A percentile compares a stretch with the other conserved stretches of the same genome.
These are phyloP conservation scores for Phytopythium cucurbitacearum DNA, from an alignment of 352 stramenopile species.

Conservation along the genomic window DNA sequence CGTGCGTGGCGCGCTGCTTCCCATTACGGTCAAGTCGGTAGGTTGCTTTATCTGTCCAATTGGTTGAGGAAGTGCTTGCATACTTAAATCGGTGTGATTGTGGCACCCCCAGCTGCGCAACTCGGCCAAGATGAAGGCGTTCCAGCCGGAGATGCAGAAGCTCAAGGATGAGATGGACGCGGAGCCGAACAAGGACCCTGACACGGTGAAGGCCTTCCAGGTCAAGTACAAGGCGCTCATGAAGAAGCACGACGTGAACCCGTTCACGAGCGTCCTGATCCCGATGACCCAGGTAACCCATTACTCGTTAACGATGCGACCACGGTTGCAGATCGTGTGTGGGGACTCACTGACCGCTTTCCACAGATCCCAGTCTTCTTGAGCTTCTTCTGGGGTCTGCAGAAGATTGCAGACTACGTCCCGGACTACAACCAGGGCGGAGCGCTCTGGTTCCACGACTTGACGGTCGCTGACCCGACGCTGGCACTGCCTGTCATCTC, in stretches of 20 bases:
- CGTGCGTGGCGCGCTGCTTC: slow-evolving; percentile 68
- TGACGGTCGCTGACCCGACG: slow-evolving; percentile 69
- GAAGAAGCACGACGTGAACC: slow-evolving; percentile 81
- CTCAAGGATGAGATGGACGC: slow-evolving; percentile 63
- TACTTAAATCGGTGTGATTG: not conserved
- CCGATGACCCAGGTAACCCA: slow-evolving; percentile 45
- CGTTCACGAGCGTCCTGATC: slow-evolving; percentile 65
- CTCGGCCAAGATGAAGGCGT: slow-evolving; percentile 77
- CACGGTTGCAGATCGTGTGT: not conserved
- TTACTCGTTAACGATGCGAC: not conserved
- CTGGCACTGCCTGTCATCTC: slow-evolving; percentile 79
- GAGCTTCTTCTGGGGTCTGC: slow-evolving; percentile 82
- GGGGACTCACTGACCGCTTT: not conserved
- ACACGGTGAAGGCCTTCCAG: slow-evolving; percentile 60
- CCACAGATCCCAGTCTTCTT: slow-evolving; percentile 79
- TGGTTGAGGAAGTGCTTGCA: not conserved
- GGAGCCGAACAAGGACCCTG: slow-evolving; percentile 34
- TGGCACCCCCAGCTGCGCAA: slow-evolving; percentile 56
- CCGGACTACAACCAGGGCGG: slow-evolving; percentile 71
- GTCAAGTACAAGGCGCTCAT: slow-evolving; percentile 75
- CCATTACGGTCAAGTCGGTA: slow-evolving; percentile 78
- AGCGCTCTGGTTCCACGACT: slow-evolving; percentile 77
- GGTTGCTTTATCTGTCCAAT: slow-evolving; percentile 3
- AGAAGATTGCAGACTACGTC: slow-evolving; percentile 78
- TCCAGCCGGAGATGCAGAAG: slow-evolving; percentile 84